These are phyloP conservation scores for Andrographis paniculata DNA, from an alignment of 305 asterid species.

Conservation along the genomic window DNA sequence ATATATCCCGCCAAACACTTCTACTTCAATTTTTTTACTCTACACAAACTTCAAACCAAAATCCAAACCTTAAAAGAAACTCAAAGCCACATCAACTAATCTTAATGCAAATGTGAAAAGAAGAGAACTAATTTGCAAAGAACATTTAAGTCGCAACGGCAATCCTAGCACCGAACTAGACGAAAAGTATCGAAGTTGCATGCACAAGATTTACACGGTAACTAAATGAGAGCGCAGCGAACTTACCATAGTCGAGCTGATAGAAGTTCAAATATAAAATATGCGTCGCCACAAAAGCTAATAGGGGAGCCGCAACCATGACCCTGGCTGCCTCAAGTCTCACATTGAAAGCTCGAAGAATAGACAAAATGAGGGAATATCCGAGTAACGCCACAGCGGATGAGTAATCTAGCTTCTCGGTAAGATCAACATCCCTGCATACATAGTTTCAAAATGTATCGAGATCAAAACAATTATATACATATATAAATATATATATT, in stretches of 20 bases:
- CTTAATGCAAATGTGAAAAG: too few relatives aligned
- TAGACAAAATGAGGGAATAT: slow-evolving; percentile 61
- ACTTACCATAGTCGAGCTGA: slow-evolving; percentile 40
- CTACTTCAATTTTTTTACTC: too few relatives aligned
- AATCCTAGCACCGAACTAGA: too few relatives aligned
- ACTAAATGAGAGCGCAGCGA: background rate
- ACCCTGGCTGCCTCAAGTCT: slow-evolving; percentile 81
- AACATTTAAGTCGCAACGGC: too few relatives aligned
- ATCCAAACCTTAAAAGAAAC: too few relatives aligned
- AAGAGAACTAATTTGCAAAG: too few relatives aligned
- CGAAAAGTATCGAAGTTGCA: too few relatives aligned
- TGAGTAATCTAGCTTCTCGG: slow-evolving; percentile 82
- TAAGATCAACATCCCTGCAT: slow-evolving; percentile 80
- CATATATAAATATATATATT: background rate
- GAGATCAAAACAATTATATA: slow-evolving; percentile 11
- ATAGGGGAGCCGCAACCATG: slow-evolving; percentile 87
- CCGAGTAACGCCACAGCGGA: slow-evolving; percentile 83
- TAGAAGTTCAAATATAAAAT: slow-evolving; percentile 69
- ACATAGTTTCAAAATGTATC: slow-evolving; percentile 23
- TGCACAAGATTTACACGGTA: too few relatives aligned
- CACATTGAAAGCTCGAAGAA: slow-evolving; percentile 62
- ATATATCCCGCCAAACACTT: too few relatives aligned
- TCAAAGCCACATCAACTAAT: too few relatives aligned
- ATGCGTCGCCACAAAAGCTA: slow-evolving; percentile 78
- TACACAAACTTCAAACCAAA: too few relatives aligned